Percentiles rank a stretch among this genome's conserved stretches.
Conservation (phyloP, 2,329 filamentous ascomycete genomes). For the Aureobasidium subglaciale region DNA sequence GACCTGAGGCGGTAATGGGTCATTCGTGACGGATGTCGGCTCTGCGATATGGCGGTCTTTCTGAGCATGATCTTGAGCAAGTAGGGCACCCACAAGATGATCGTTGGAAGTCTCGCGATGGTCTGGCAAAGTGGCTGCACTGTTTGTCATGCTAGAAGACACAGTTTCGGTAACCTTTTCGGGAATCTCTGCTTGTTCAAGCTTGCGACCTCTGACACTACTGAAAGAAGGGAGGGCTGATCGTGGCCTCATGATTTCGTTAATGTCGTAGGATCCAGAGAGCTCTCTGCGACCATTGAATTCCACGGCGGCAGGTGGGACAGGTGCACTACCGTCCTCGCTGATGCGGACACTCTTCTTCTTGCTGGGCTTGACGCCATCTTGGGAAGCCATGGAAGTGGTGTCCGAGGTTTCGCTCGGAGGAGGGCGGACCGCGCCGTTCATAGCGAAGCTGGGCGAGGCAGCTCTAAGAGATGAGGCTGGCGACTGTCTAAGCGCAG, state of each 20-base stretch:
- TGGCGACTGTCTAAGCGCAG: constrained; percentile 61
- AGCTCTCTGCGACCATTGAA: constrained; percentile 19
- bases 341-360: constrained; percentile 63
- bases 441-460: constrained; percentile 34
- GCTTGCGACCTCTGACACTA: constrained; percentile 57
- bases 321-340: constrained; percentile 56
- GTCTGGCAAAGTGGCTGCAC: constrained; percentile 30
- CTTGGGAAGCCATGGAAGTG: constrained; percentile 37
- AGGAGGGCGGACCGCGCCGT: constrained; percentile 44
- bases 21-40: constrained; percentile 39
- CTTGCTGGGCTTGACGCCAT: constrained; percentile 29
- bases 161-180: constrained; percentile 47
- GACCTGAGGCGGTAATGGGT: constrained; percentile 64
- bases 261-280: constrained; percentile 46
- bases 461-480: constrained; percentile 41
- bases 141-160: constrained; percentile 31
- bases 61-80: constrained; percentile 46
- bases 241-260: constrained; percentile 63
- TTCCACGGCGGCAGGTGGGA: constrained; percentile 40
- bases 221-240: constrained; percentile 69
- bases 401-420: constrained; percentile 51
- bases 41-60: constrained; percentile 32
- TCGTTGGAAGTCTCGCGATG: constrained; percentile 52
- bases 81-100: constrained; percentile 29
- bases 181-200: constrained; percentile 34